Base-by-base conservation (phyloP, 371 early-diverging fungal genomes). In the Mucor mucedo region DNA sequence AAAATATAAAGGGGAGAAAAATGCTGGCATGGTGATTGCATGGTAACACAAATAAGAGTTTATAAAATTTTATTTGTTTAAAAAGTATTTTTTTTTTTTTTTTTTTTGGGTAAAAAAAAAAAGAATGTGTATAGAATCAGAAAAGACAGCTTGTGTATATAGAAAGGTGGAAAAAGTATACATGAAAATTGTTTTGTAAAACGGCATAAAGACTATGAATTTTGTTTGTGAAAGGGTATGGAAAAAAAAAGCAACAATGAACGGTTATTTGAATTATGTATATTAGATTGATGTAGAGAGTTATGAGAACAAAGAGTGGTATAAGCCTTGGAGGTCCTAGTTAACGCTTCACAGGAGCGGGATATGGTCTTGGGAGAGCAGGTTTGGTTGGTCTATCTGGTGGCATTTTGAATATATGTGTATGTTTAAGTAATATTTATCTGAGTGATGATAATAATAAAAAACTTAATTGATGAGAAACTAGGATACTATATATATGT, bases 311-410 rank as follows among this genome's bases (percentile, higher is more conserved):
- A 55, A 44, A 55, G 55, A 47, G 10, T 27, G 47, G 27, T 58
- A 33, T 29, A 49, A 21, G 47, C 47, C 47, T 21, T 13, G 47
- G 3, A 44, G 32, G 30, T 29, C 16, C 13, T 52, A 50, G 35
- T 50, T 65, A 61, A 27, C 69, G 62, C 44, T 56, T 66, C 45
- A 69, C 56, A 11, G 69, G 69, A 55, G 66, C 60, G 52, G 69
- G 69, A 21, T 69, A 69, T 11, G 69, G 69, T 60, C 69, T 69
- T 47, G 69, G 69, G 41, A 60, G 60, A 50, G 69, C 56, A 38
- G 69, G 65, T 13, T 60, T 65, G 10, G 56, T 55, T 50, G 69
- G 69, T 59, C 69, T 66, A 42, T 69, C 69, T 60, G 69, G 69
- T 45, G 69, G 69, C 69, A 69, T 69, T 69, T 52, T 66, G 16